phyloP scores from a whole-genome alignment of 2,329 filamentous ascomycete genomes.

The Fusarium sp. region DNA sequence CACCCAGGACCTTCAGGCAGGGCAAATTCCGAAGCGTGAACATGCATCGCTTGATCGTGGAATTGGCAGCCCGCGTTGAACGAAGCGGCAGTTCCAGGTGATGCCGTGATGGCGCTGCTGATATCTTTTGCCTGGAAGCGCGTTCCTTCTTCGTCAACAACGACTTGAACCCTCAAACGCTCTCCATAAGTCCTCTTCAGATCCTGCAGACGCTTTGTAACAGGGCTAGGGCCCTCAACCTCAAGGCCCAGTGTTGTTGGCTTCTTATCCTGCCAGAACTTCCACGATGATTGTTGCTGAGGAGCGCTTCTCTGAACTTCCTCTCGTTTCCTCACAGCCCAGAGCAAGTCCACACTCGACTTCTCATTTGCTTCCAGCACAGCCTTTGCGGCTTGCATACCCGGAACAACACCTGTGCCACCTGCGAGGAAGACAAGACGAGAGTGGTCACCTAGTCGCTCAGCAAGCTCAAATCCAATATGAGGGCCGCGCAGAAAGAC shows the following conservation, averaged over 20 bases:
- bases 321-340: constrained; percentile 78
- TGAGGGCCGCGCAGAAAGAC: constrained; percentile 87
- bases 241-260: constrained; percentile 42
- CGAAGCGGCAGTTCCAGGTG: constrained; percentile 1
- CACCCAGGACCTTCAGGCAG: constrained; percentile 45
- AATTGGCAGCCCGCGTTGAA: constrained; percentile 48
- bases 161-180: constrained; percentile 78
- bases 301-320: constrained; percentile 60
- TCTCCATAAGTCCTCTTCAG: constrained; percentile 71
- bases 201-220: constrained; percentile 74
- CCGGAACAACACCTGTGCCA: constrained; percentile 92
- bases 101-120: constrained; percentile 48
- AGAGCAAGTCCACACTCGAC: constrained; percentile 77
- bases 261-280: constrained; percentile 41
- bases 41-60: constrained; percentile 53
- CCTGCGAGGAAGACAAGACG: constrained; percentile 88
- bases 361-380: constrained; percentile 62
- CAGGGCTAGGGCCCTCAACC: constrained; percentile 56
- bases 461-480: constrained; percentile 71
- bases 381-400: constrained; percentile 82
- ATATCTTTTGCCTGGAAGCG: constrained; percentile 73
- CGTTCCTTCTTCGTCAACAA: constrained; percentile 83
- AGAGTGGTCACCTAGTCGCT: constrained; percentile 50
- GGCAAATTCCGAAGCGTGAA: constrained; percentile 52
- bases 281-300: constrained; percentile 44